Percentiles rank a stretch among this genome's conserved stretches.
Evolutionary conservation across 768 basidiomycete species (phyloP).

Genomic region (Termitomyces sp.): DNA sequence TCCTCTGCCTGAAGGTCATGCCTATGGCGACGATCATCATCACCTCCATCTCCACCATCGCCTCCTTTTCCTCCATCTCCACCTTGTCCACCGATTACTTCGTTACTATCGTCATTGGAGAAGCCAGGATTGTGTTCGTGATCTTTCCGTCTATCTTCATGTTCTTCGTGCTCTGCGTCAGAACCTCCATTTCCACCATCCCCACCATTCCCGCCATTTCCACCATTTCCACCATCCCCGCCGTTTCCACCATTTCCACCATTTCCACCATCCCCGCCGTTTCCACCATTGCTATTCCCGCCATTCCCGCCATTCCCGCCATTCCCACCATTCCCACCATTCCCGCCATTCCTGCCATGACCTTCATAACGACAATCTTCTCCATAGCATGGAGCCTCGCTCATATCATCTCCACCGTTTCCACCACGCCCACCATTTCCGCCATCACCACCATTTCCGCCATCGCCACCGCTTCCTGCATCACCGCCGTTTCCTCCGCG

Average conservation of each 20-base stretch:
- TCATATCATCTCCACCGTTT: background rate
- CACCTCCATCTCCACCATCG: background rate
- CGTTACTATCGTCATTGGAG: background rate
- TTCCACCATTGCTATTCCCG: no score
- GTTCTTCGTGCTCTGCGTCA: background rate
- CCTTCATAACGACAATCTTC: background rate
- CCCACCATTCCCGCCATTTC: background rate
- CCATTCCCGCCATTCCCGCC: no score
- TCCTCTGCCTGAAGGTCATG: background rate
- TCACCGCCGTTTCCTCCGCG: background rate
- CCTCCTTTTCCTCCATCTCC: slow-evolving; percentile 1
- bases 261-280: background rate
- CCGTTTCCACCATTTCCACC: background rate
- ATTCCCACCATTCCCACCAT: background rate
- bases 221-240: no score
- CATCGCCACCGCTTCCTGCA: background rate
- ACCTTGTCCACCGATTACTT: background rate
- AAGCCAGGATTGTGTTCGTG: background rate
- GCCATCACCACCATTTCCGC: background rate
- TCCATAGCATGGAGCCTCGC: background rate
- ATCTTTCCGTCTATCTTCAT: background rate
- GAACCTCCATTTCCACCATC: background rate
- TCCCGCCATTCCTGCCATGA: background rate
- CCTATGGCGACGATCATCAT: background rate
- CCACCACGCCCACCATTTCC: background rate